Base-by-base conservation (phyloP, 2,329 filamentous ascomycete species). In the Paecilomyces formosus region DNA sequence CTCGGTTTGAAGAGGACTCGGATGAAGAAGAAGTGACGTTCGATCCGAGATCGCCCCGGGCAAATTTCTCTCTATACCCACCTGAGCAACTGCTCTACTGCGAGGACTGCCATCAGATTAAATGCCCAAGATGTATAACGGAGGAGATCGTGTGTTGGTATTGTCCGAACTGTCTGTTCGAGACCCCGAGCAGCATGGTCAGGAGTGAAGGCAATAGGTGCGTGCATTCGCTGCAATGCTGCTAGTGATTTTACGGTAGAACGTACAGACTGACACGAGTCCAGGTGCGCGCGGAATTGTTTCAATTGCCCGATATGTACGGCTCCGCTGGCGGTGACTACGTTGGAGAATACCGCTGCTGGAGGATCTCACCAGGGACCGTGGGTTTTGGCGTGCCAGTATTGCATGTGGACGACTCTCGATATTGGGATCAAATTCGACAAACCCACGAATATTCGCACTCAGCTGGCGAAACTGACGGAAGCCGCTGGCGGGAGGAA, bases 141-240 rank as follows among this genome's bases (percentile, higher is more conserved):
- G 94, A 99, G 71, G 94, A 99, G 76, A 92, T 96, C 57, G 87
- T 96, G 54, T 94, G 90, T 57, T 97, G 92, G 81, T 99, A 90
- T 75, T 99, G 94, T 69, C 94, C 94, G 4, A 93, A 86, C 72
- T 99, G 94, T 72, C 78, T 99, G 58, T 97, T 99, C 69, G 94
- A 99, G 75, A 93, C 96, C 31, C 92, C 93, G 4, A 96, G 89
- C 72, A 96, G 90, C 69, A 92, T 91, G 69, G 85, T 97, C 53
- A 92, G 93, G 75, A 90, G 87, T 66, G 94, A 99, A 70, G 92
- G 92, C 51, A 97, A 96, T 75, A 86, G 92, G 91, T 95, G 81
- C 60, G 79, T 74, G 81, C 60, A 79, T 74, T 60, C 55, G 52
- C 49, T 59, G 51, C 8, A 22, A 50, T 51, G 28, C 52, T 53